Conservation (phyloP, 176 grass and related monocot species). For the Elymus sibiricus region DNA sequence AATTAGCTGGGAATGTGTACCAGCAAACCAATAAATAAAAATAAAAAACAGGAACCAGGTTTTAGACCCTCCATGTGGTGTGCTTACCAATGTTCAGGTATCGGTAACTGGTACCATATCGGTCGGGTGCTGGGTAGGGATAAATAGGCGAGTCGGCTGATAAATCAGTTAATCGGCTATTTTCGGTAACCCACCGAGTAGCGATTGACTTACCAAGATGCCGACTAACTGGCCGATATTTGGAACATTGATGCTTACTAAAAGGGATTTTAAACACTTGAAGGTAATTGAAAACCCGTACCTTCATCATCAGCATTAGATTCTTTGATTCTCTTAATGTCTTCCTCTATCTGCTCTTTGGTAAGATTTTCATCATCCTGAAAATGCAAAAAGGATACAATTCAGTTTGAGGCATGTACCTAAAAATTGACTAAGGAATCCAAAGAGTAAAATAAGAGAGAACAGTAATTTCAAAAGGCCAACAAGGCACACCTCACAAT, state of each 20-base stretch:
- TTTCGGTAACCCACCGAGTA: too few relatives aligned
- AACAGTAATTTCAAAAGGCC: not conserved
- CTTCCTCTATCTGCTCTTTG: slow-evolving; percentile 93
- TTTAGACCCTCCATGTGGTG: not conserved
- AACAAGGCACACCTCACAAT: not conserved
- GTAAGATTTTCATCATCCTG: slow-evolving; percentile 95
- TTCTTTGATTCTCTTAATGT: slow-evolving; percentile 93
- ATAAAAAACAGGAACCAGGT: not conserved
- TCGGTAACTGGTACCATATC: too few relatives aligned
- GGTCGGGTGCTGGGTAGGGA: too few relatives aligned
- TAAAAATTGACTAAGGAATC: not conserved
- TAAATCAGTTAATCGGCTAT: too few relatives aligned
- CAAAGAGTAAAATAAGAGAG: not conserved
- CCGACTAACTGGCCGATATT: too few relatives aligned
- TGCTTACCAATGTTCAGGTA: not conserved
- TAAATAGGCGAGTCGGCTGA: too few relatives aligned
- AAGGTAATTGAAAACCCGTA: slow-evolving; percentile 9
- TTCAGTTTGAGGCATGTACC: not conserved
- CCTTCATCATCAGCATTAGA: slow-evolving; percentile 97
- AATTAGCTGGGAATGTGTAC: slow-evolving; percentile 6
- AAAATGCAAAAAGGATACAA: slow-evolving; percentile 8
- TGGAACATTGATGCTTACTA: not conserved
- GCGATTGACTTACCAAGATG: too few relatives aligned
- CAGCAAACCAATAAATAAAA: not conserved
- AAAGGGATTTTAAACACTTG: slow-evolving; percentile 8